These are phyloP conservation scores for Penicillium taxi DNA, from an alignment of 495 filamentous ascomycete genomes.

Conservation along the genomic window DNA sequence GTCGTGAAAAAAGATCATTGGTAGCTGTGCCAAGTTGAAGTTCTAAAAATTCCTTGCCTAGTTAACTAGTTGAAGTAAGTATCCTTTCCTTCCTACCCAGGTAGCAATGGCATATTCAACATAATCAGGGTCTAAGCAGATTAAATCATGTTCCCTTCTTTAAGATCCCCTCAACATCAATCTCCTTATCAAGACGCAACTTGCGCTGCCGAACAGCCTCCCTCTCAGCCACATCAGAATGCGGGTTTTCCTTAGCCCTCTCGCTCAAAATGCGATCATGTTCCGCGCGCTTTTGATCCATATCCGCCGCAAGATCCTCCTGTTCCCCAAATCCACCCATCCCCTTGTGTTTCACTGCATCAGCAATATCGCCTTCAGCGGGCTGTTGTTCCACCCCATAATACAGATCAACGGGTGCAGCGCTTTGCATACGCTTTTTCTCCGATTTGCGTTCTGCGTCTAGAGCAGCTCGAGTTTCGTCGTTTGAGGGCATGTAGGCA, in stretches of 20 bases:
- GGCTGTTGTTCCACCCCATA: constrained; percentile 50
- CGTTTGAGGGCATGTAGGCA: constrained; percentile 30
- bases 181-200: constrained; percentile 21
- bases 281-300: constrained; percentile 41
- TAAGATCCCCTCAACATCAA: constrained; percentile 26
- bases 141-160: constrained; percentile 21
- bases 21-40: too few relatives aligned
- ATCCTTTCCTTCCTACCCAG: too few relatives aligned
- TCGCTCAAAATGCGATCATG: constrained; percentile 37
- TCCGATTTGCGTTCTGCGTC: constrained; percentile 11
- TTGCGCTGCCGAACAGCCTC: constrained; percentile 24
- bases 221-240: constrained; percentile 20
- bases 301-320: constrained; percentile 26
- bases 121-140: too few relatives aligned
- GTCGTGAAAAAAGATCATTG: too few relatives aligned
- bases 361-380: constrained; percentile 48
- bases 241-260: constrained; percentile 15
- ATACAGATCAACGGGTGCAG: constrained; percentile 33
- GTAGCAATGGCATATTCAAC: too few relatives aligned
- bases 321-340: constrained; percentile 33
- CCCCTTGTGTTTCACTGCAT: constrained; percentile 35
- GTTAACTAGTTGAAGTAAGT: too few relatives aligned
- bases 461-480: constrained; percentile 21
- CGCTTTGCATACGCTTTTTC: constrained; percentile 10
- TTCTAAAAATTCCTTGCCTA: too few relatives aligned